A percentile compares a stretch with the other conserved stretches of the same genome.
phyloP scores from a whole-genome alignment of 768 basidiomycete species.

The Mycena metata region DNA sequence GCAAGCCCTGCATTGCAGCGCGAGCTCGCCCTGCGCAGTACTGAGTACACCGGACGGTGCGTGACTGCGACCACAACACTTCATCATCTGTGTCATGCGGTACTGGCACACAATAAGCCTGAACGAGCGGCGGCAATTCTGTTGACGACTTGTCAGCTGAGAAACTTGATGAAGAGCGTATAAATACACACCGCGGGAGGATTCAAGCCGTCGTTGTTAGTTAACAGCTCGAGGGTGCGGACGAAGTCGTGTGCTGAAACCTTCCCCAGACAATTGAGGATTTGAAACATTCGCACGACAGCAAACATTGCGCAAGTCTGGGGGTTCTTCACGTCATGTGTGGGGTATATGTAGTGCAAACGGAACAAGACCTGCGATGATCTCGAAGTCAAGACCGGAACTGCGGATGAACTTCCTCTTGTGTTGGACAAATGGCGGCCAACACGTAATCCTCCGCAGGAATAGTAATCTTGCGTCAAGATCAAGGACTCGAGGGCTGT shows the following conservation, averaged over 20 bases:
- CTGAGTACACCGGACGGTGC: not conserved
- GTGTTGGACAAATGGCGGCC: too few relatives aligned
- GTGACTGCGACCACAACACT: not conserved
- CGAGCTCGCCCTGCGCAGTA: not conserved
- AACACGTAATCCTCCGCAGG: too few relatives aligned
- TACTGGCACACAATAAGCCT: conserved; percentile 13
- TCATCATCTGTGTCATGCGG: not conserved
- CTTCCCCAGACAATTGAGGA: conserved; percentile 12
- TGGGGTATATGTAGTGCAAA: too few relatives aligned
- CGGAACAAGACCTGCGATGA: too few relatives aligned
- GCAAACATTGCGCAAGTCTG: conserved; percentile 13
- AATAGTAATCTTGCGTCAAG: too few relatives aligned
- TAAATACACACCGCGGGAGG: not conserved
- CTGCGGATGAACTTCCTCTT: too few relatives aligned
- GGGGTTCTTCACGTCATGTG: too few relatives aligned
- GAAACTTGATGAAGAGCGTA: too few relatives aligned
- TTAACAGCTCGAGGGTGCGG: conserved; percentile 12
- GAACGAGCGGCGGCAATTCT: conserved; percentile 19
- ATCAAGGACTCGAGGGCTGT: too few relatives aligned
- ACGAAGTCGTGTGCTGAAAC: conserved; percentile 4
- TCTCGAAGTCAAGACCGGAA: too few relatives aligned
- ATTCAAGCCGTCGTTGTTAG: conserved; percentile 8
- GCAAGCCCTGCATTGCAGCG: not conserved
- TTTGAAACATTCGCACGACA: conserved; percentile 3
- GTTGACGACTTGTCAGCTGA: not conserved